Evolutionary conservation across 495 filamentous ascomycete genomes (phyloP), one percentile per base, ranked within the genome.

Genomic region (Penicillium ucsense): DNA sequence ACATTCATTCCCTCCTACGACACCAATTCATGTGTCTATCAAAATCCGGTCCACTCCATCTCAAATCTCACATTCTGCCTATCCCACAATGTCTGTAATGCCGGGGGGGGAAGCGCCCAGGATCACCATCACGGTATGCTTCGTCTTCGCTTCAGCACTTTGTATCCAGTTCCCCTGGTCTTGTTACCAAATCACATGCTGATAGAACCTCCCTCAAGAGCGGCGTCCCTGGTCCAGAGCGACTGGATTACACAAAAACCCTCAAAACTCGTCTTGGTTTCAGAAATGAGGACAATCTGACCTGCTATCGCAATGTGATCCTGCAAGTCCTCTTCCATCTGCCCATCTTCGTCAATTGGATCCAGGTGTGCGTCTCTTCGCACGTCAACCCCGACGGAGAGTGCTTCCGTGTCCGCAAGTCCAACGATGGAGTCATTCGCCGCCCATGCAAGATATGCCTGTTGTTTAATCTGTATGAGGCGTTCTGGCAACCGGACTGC

Each of bases 271-370:
- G 35, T 45, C 0, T 12, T 34, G 41, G 41, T 8, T 43, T 43
- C 41, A 4, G 8, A 8, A 43, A 32, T 3, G 2, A n/a, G 4
- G 6, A 20, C 31, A 12, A 12, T 4, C 6, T 7, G n/a, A 12
- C n/a, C 4, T 75, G 73, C 55, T 77, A 76, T 55, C 60, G 70
- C 10, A 70, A 74, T 51, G 59, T 54, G 31, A 52, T 62, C 9
- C 48, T 74, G 8, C 55, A 67, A 41, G 45, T 64, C n/a, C 58
- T 76, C 12, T 48, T 76, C 6, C 71, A 77, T 55, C 50, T 52
- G 0, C 68, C 70, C 1, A 41, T 59, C 3, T 50, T 77, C 9
- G 34, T 68, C 9, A 63, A 68, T 28, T 77, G 63, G 61, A 31
- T 72, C 6, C 9, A 47, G 10, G 41, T 49, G 6, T 45, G 54